phyloP scores from a whole-genome alignment of 2,329 filamentous ascomycete genomes.

The Colletotrichum destructivum region DNA sequence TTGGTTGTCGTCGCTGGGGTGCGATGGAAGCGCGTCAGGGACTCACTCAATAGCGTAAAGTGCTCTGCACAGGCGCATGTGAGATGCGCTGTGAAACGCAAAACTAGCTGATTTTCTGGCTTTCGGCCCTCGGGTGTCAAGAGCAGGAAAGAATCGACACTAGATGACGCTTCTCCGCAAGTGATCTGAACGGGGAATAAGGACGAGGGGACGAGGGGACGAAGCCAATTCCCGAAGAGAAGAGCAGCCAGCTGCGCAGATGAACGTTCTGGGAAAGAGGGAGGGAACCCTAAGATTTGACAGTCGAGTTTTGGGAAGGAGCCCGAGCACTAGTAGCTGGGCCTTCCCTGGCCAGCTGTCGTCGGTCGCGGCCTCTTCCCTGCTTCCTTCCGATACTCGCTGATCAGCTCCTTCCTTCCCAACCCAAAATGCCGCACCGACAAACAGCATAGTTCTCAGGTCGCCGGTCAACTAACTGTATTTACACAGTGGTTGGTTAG shows the following conservation, averaged over 20 bases:
- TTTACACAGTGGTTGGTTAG: too few species aligned
- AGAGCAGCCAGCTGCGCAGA: constrained; percentile 2
- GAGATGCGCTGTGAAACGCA: constrained; percentile 2
- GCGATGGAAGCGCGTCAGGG: neutral
- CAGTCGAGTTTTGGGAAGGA: constrained; percentile 15
- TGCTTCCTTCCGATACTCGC: neutral
- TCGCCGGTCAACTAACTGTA: too few species aligned
- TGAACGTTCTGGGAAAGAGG: constrained; percentile 33
- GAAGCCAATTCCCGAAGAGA: constrained; percentile 26
- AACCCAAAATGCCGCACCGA: constrained; percentile 25
- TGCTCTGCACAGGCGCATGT: neutral
- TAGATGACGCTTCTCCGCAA: constrained; percentile 36
- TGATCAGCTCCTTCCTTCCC: neutral
- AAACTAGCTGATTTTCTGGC: neutral
- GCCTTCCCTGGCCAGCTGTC: neutral
- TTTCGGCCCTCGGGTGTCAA: neutral
- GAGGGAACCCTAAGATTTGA: constrained; percentile 15
- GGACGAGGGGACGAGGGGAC: constrained; percentile 21
- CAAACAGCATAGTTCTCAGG: neutral
- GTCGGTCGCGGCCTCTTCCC: neutral
- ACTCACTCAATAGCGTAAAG: neutral
- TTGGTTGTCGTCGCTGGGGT: neutral
- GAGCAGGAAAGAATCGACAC: constrained; percentile 11
- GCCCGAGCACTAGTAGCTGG: neutral
- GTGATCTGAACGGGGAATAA: constrained; percentile 25